Base-by-base conservation (phyloP, 345 rosid genomes). In the Heritiera littoralis region DNA sequence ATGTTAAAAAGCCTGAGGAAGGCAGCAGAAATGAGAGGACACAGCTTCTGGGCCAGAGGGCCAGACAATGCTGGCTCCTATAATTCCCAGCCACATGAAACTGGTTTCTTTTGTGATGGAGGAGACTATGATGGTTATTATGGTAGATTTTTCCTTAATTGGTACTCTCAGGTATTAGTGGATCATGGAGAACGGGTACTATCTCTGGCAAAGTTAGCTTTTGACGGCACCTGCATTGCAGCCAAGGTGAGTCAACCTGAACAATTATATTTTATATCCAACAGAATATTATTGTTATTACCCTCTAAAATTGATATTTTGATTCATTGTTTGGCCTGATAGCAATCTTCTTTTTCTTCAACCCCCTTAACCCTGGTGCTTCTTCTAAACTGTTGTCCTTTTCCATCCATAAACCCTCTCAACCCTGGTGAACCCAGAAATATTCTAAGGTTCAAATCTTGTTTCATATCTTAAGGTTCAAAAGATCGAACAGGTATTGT, bases 31-130 rank as follows among this genome's bases (percentile, higher is more conserved):
- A 88, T 85, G 66, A 90, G 93, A 85, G 94, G 98, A 72, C 94
- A 86, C 56, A 76, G 84, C 28, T 87, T 91, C 80, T 94, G 98
- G 99, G 98, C 91, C 71, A 83, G 90, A 81, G 98, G 93, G 55
- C 99, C 99, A 75, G 98, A 92, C 55, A 94, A 92, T 81, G 89
- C 92, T 1, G 99, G 99, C 70, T 87, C 92, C 20, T 94, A 94
- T 83, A 96, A 92, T 83, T 89, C 97, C 66, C 93, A 81, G 76
- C 98, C 99, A 43, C 92, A 90, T 45, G 97, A 90, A 80, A 94
- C 98, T 38, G 92, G 93, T 68, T 96, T 96, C 89, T 96, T 96
- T 84, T 87, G 95, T 87, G 99, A 96, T 72, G 98, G 95, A 74
- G 99, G 99, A 81, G 98, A 90, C 68, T 97, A 92, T 43, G 97